phyloP scores from a whole-genome alignment of 257 asterid genomes.

The Solanum peruvianum region DNA sequence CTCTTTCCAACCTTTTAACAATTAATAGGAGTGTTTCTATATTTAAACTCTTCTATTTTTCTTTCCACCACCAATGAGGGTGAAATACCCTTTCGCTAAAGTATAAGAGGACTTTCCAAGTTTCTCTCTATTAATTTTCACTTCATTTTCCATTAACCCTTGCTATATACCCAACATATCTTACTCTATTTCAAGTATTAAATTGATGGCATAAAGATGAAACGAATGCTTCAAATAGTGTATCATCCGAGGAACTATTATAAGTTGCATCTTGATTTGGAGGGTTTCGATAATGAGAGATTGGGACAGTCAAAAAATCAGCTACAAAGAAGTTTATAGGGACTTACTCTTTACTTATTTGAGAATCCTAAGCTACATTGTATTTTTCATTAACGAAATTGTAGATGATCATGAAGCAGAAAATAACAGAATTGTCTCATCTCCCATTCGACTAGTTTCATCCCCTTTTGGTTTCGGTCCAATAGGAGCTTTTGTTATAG shows the following conservation, averaged over 20 bases:
- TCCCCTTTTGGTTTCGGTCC: neutral
- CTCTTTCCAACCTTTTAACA: no score
- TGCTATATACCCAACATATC: neutral
- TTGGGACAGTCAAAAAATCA: neutral
- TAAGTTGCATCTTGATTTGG: conserved; percentile 65
- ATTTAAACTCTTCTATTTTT: no score
- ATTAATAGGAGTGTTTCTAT: no score
- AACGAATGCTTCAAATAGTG: conserved; percentile 29
- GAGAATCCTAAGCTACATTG: neutral
- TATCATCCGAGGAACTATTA: conserved; percentile 85
- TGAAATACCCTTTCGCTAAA: no score
- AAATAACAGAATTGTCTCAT: neutral
- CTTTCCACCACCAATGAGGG: no score
- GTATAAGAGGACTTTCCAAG: no score
- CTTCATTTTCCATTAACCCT: no score
- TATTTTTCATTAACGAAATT: no score
- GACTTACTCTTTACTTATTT: neutral
- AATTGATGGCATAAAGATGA: conserved; percentile 11
- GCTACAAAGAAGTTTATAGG: neutral
- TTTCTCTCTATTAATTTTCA: no score
- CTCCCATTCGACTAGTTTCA: neutral
- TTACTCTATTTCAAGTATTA: neutral
- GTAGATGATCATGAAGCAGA: neutral
- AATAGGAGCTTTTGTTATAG: neutral
- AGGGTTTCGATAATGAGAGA: conserved; percentile 42